Evolutionary conservation across 306 rosid genomes (phyloP).

Genomic region (Sesbania bispinosa): DNA sequence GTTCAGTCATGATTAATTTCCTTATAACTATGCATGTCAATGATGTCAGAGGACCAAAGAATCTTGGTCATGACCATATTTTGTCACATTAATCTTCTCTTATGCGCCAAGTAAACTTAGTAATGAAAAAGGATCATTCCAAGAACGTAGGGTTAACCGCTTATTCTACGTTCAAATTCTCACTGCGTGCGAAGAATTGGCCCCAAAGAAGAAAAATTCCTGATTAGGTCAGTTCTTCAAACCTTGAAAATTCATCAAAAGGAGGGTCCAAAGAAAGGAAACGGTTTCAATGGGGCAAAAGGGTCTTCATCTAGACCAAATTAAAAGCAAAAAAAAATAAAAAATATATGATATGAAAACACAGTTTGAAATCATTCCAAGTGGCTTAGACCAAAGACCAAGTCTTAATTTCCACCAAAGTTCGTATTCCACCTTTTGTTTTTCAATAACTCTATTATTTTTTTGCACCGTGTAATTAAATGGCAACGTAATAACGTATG

Average conservation of each 20-base stretch:
- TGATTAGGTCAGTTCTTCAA: constrained; percentile 28
- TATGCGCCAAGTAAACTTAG: background rate
- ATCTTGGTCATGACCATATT: background rate
- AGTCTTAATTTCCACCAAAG: constrained; percentile 37
- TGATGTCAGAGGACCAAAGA: background rate
- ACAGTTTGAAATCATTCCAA: constrained; percentile 30
- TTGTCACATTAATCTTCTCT: background rate
- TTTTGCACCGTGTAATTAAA: background rate
- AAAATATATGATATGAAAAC: background rate
- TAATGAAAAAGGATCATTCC: constrained; percentile 7
- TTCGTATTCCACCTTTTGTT: background rate
- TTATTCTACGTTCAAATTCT: constrained; percentile 21
- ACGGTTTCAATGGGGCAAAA: constrained; percentile 44
- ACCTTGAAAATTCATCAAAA: constrained; percentile 31
- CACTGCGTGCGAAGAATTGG: background rate
- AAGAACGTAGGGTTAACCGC: background rate
- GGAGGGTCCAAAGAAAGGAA: background rate
- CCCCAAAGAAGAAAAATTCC: background rate
- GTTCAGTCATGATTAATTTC: background rate
- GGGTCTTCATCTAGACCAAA: constrained; percentile 43
- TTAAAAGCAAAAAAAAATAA: too few relatives aligned
- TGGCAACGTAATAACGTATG: background rate
- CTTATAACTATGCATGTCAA: background rate
- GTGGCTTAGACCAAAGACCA: constrained; percentile 47
- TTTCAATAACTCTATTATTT: background rate